A percentile compares a stretch with the other conserved stretches of the same genome.
Conservation (phyloP, 768 basidiomycete species). For the Postia placenta region DNA sequence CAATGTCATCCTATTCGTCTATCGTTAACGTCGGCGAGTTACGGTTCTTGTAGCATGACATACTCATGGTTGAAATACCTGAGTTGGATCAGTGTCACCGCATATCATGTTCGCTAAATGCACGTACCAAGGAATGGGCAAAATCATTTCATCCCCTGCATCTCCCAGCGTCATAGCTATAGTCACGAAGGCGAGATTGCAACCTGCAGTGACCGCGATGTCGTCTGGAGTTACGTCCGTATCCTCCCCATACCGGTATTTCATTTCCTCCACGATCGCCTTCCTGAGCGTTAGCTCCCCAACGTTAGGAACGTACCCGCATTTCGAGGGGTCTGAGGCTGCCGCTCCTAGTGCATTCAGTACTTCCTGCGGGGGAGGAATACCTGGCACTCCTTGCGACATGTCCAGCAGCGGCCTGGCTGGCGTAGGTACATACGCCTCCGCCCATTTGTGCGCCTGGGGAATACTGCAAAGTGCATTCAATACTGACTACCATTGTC, state of each 20-base stretch:
- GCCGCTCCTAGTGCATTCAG: slow-evolving; percentile 42
- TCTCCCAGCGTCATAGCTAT: slow-evolving; percentile 60
- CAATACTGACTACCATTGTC: neutral
- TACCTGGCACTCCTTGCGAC: slow-evolving; percentile 72
- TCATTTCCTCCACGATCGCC: slow-evolving; percentile 58
- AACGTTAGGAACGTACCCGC: slow-evolving; percentile 53
- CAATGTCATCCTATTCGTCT: slow-evolving; percentile 52
- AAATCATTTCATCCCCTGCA: slow-evolving; percentile 62
- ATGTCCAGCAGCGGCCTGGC: slow-evolving; percentile 56
- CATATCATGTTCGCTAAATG: neutral
- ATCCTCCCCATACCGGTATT: slow-evolving; percentile 42
- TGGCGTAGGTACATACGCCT: slow-evolving; percentile 34
- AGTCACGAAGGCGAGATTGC: slow-evolving; percentile 67
- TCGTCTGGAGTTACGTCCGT: slow-evolving; percentile 48
- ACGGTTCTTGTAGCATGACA: slow-evolving; percentile 8
- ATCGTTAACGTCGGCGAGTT: neutral
- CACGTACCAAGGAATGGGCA: slow-evolving; percentile 64
- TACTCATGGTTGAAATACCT: slow-evolving; percentile 69
- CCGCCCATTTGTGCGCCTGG: slow-evolving; percentile 51
- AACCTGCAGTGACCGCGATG: slow-evolving; percentile 64
- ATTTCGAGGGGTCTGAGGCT: slow-evolving; percentile 35
- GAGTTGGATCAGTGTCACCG: too few species aligned
- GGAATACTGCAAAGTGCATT: slow-evolving; percentile 39
- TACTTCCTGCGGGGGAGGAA: slow-evolving; percentile 43
- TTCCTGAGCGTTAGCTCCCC: slow-evolving; percentile 50